Evolutionary conservation across 352 stramenopile genomes (phyloP), one percentile per base, ranked within the genome.

Genomic region (Globisporangium cystogenes): DNA sequence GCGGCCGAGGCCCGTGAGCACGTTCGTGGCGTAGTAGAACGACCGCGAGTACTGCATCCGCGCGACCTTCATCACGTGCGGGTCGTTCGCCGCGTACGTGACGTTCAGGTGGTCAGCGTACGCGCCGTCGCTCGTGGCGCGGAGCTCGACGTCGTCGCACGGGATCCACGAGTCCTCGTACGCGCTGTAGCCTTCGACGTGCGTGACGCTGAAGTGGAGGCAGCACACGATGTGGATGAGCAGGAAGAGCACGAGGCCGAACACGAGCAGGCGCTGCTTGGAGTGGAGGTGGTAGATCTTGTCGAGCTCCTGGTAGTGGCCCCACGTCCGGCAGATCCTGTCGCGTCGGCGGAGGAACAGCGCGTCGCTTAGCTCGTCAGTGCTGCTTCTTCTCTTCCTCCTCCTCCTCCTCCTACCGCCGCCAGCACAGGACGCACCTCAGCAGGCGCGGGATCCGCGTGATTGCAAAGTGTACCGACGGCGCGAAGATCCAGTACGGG

Each of bases 141-240:
- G 49, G 27, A 76, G 53, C 36, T 66, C 31, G 14, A 77, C 53
- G 23, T 77, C 68, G 31, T 64, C 27, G 24, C 54, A 65, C n/a
- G 65, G 66, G 7, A 72, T 57, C 66, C 66, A 74, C 4, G 66
- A 52, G 41, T 74, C 66, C 21, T 72, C 56, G 8, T 49, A 45
- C 12, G 48, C 2, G 37, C 60, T 69, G 37, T 65, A 74, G 14
- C 66, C 66, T 39, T 74, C 66, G n/a, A 61, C 52, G 36, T 83
- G 41, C 12, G 48, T 68, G 41, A 83, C 60, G 41, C 63, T 59
- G 26, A 72, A 74, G 46, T 70, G 52, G n/a, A 74, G 31, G 16
- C 76, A 87, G 1, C 61, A 67, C 16, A 83, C 65, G 8, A 81
- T 37, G 20, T 87, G 76, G 36, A 82, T 79, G 23, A 85, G 58